Percentiles rank a stretch among this genome's conserved stretches.
phyloP scores from a whole-genome alignment of 1,284 basidiomycete species.

The Fomitopsis schrenkii region DNA sequence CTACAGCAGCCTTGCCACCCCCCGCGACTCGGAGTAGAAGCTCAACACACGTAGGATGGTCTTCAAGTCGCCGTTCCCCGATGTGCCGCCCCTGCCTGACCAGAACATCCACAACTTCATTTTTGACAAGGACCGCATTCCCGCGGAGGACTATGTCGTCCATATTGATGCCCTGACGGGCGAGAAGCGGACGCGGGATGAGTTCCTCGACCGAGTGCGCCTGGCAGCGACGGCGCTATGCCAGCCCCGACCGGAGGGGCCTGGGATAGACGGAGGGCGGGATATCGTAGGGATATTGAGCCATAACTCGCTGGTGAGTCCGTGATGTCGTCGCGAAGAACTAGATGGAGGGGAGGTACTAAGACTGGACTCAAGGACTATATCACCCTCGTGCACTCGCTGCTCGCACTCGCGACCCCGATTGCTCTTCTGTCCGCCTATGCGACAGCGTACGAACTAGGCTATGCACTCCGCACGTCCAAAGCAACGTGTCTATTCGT shows the following conservation, averaged over 20 bases:
- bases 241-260: slow-evolving; percentile 38
- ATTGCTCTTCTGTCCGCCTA: slow-evolving; percentile 61
- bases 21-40: background rate
- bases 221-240: slow-evolving; percentile 57
- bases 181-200: slow-evolving; percentile 37
- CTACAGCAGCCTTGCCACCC: too few species aligned
- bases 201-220: slow-evolving; percentile 47
- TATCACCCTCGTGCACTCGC: slow-evolving; percentile 50
- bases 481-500: slow-evolving; percentile 60
- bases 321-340: background rate
- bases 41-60: slow-evolving; percentile 4
- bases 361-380: slow-evolving; percentile 48
- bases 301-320: slow-evolving; percentile 61
- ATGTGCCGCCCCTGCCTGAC: slow-evolving; percentile 35
- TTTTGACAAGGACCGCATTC: slow-evolving; percentile 46
- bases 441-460: slow-evolving; percentile 64
- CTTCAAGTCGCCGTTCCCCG: slow-evolving; percentile 36
- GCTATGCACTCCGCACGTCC: slow-evolving; percentile 49
- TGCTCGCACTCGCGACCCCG: slow-evolving; percentile 54
- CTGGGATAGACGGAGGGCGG: slow-evolving; percentile 44
- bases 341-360: background rate
- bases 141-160: slow-evolving; percentile 51
- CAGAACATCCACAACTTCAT: slow-evolving; percentile 55
- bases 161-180: slow-evolving; percentile 57
- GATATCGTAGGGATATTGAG: slow-evolving; percentile 68